These are phyloP conservation scores for Eleusine indica DNA, from an alignment of 176 grass and related monocot genomes.

Conservation along the genomic window DNA sequence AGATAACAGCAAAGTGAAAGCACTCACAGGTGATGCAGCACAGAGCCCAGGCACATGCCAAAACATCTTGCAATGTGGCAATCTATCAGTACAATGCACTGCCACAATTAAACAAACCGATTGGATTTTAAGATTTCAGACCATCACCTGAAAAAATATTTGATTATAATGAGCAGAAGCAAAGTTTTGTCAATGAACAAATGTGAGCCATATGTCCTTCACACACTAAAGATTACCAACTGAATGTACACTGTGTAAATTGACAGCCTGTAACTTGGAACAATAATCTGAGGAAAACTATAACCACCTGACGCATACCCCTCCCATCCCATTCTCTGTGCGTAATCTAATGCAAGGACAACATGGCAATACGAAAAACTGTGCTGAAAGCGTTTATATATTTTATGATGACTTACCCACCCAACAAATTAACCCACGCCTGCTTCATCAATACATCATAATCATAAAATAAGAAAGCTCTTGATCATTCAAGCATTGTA, in stretches of 20 bases:
- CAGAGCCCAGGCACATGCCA: slow-evolving; percentile 92
- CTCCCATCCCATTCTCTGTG: not conserved
- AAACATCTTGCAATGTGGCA: slow-evolving; percentile 70
- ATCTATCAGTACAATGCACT: slow-evolving; percentile 23
- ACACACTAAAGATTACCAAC: not conserved
- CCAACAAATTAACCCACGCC: slow-evolving; percentile 10
- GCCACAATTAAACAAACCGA: slow-evolving; percentile 6
- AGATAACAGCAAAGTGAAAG: slow-evolving; percentile 22
- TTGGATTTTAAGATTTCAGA: slow-evolving; percentile 30
- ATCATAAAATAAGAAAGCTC: not conserved
- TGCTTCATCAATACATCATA: slow-evolving; percentile 4
- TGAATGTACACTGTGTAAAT: not conserved
- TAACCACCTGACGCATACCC: not conserved
- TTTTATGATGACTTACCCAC: not conserved
- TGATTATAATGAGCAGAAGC: not conserved
- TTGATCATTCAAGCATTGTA: not conserved
- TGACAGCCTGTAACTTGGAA: not conserved
- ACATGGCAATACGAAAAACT: not conserved
- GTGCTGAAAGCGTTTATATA: not conserved
- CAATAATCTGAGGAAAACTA: not conserved
- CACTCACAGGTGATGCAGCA: slow-evolving; percentile 80
- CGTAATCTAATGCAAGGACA: not conserved
- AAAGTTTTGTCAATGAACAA: slow-evolving; percentile 14
- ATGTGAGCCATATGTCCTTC: not conserved
- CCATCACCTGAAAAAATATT: slow-evolving; percentile 38